These are phyloP conservation scores for Alloteropsis semialata DNA, from an alignment of 176 grass and related monocot species.

Conservation along the genomic window DNA sequence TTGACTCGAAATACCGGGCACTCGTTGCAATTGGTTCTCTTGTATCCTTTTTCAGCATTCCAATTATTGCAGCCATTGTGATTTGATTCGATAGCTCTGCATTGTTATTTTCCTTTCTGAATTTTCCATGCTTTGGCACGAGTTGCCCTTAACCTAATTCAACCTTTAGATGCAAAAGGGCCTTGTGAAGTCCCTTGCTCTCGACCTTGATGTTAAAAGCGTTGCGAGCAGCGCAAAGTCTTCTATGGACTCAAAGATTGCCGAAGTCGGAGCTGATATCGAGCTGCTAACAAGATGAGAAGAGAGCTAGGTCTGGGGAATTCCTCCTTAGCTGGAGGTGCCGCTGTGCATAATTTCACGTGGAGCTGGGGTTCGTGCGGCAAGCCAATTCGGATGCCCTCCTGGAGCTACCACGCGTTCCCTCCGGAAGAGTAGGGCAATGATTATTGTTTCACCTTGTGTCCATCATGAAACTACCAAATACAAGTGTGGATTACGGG, in stretches of 20 bases:
- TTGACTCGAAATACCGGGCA: conserved; percentile 75
- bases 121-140: not conserved
- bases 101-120: not conserved
- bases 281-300: conserved; percentile 69
- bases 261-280: conserved; percentile 76
- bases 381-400: not conserved
- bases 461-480: not conserved
- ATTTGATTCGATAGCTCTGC: not conserved
- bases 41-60: conserved; percentile 70
- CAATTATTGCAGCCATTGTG: not conserved
- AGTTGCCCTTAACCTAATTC: conserved; percentile 47
- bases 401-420: not conserved
- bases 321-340: not conserved
- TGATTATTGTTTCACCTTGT: conserved; percentile 18
- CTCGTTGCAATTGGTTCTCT: conserved; percentile 87
- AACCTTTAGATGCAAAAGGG: conserved; percentile 78
- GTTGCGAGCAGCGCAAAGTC: conserved; percentile 58
- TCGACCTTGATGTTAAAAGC: conserved; percentile 81
- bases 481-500: not conserved
- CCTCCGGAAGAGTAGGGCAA: not conserved
- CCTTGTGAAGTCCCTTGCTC: conserved; percentile 79
- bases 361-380: not conserved
- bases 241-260: conserved; percentile 75
- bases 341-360: not conserved
- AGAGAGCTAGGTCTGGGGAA: not conserved